phyloP scores from a whole-genome alignment of 768 basidiomycete genomes.

The Cystobasidium tubakii region DNA sequence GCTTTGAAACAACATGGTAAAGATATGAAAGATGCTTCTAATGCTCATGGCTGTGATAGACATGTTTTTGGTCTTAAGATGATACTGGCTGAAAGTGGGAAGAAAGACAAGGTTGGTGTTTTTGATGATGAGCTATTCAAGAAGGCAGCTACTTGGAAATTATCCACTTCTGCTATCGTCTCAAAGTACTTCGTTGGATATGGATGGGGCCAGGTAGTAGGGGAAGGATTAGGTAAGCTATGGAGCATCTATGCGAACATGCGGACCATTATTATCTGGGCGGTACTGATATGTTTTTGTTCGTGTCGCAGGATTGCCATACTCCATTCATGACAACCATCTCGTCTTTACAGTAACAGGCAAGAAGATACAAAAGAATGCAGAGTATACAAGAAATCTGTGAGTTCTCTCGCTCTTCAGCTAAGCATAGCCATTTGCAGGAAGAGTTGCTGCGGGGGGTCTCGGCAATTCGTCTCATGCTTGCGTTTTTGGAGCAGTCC shows the following conservation, averaged over 20 bases:
- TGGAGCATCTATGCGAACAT: too few relatives aligned
- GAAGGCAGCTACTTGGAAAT: slow-evolving; percentile 77
- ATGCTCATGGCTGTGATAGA: slow-evolving; percentile 81
- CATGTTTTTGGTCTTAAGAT: slow-evolving; percentile 65
- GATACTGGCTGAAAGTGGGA: slow-evolving; percentile 41
- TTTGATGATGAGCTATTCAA: slow-evolving; percentile 54
- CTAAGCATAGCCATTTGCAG: not conserved
- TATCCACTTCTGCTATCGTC: slow-evolving; percentile 81
- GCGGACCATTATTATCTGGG: too few relatives aligned
- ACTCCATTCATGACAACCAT: slow-evolving; percentile 40
- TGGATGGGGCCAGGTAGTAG: slow-evolving; percentile 82
- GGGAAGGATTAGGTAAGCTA: slow-evolving; percentile 33
- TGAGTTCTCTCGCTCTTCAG: not conserved
- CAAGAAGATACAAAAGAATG: slow-evolving; percentile 29
- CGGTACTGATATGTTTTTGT: slow-evolving; percentile 70
- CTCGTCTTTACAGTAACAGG: slow-evolving; percentile 44
- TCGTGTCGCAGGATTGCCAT: not conserved
- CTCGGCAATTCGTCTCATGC: too few relatives aligned
- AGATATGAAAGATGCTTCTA: slow-evolving; percentile 79
- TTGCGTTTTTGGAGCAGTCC: too few relatives aligned
- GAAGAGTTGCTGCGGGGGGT: too few relatives aligned
- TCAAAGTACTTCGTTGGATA: slow-evolving; percentile 79
- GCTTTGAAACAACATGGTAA: slow-evolving; percentile 75
- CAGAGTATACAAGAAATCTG: slow-evolving; percentile 37
- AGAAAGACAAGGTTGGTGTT: slow-evolving; percentile 63